Conservation (phyloP, 75 land plant species). For the Pinus albicaulis region DNA sequence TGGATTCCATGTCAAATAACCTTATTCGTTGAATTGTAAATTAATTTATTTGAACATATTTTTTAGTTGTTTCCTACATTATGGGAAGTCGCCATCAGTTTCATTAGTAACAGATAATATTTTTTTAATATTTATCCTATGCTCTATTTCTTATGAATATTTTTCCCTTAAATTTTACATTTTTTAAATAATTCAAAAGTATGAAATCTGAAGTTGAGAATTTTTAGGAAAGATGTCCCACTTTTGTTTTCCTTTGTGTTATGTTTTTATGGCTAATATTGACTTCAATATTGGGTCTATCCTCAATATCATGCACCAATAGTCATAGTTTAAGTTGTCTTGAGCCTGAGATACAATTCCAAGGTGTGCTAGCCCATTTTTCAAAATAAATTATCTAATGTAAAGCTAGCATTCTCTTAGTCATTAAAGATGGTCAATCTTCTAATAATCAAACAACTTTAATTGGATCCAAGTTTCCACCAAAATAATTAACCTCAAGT, state of each 20-base stretch:
- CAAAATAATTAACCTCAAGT: no score
- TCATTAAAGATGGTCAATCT: no score
- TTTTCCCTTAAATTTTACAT: not conserved
- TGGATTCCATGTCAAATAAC: not conserved
- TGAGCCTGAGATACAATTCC: no score
- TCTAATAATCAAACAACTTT: no score
- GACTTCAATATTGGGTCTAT: not conserved
- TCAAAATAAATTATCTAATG: no score
- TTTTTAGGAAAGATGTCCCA: not conserved
- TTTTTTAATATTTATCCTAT: not conserved
- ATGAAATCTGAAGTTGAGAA: not conserved
- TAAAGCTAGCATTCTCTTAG: no score
- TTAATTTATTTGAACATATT: not conserved
- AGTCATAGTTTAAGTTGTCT: not conserved
- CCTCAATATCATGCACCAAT: not conserved
- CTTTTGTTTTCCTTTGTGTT: not conserved
- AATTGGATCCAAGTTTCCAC: no score
- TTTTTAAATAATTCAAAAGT: not conserved
- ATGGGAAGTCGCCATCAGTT: not conserved
- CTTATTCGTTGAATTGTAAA: not conserved
- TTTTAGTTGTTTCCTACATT: not conserved
- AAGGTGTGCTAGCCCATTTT: no score
- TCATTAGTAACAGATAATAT: not conserved
- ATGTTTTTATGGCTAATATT: not conserved
- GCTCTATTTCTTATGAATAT: not conserved